Evolutionary conservation across 805 yeast species (phyloP), one percentile per base, ranked within the genome.

Genomic region (Maudiozyma bulderi): DNA sequence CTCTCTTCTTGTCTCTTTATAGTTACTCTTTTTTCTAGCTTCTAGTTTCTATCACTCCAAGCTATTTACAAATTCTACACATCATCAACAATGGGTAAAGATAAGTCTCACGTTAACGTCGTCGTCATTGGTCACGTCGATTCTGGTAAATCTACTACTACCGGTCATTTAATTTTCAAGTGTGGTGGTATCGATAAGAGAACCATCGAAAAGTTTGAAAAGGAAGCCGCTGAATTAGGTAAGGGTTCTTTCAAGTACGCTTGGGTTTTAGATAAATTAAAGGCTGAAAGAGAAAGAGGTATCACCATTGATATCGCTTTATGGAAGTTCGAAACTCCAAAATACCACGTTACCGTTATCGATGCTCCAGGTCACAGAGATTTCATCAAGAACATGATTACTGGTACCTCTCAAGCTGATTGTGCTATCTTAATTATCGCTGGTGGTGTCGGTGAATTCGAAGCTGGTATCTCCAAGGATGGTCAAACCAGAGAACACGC

Each of bases 71-170:
- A 34, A 26, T 28, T 26, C 11, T 11, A 39, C 42, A 39, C 28
- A 8, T 8, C 42, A 39, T 39, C 42, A 26, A 30, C 6, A 47
- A 47, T 47, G 49, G 49, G 49, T 84, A 88, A 88, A 78, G 96
- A 82, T 72, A 90, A 91, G 84, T 71, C 80, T 77, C 98, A 91
- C 86, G 86, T 91, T 81, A 91, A 91, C 95, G 95, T 91, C 80
- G 99, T 91, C 76, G 98, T 91, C 74, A 91, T 91, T 76, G 99
- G 98, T 78, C 98, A 91, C 95, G 99, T 93, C 98, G 99, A 91
- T 80, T 90, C 97, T 69, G 93, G 93, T 80, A 86, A 87, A 80
- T 91, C 97, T 59, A 90, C 98, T 73, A 91, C 97, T 77, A 90
- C 98, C 75, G 97, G 97, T 78, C 97, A 90, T 84, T 86, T 90